Base-by-base conservation (phyloP, 78 protist genomes). In the Dictyostelium citrinum region DNA sequence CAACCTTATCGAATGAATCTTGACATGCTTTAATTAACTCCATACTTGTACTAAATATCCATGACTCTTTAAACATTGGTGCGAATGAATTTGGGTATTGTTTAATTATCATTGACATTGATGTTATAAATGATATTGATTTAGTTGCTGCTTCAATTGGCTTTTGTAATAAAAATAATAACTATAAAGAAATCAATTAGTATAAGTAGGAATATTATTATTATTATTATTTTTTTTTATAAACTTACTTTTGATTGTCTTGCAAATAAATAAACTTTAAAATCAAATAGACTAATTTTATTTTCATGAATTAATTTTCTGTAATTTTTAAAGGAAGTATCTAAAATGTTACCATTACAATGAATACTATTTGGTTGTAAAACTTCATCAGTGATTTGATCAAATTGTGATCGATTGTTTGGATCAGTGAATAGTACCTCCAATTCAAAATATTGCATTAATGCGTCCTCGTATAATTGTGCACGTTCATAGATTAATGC, bases 401-500 rank as follows among this genome's bases (percentile, higher is more conserved):
- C 93, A 46, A 88, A 88, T 22, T 61, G 64, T 14, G 78, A 29
- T 24, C 68, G 78, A 45, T 80, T 74, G 8, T 29, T 35, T 17
- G 41, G 41, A 31, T 90, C 95, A 2, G 61, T 5, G 61, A 90
- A 90, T 5, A 82, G 67, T 1, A 81, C 90, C 29, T 90, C 95
- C 35, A 90, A 77, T 33, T 90, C 91, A 31, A 76, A 51, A 45
- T 90, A 90, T 55, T 90, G 95, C 82, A 90, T 72, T 6, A 90
- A n/a, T 5, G 95, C 95, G 58, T 81, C 90, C 31, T 90, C 91
- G 17, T 81, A 82, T 43, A 90, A 58, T 31, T 78, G 90, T 27
- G 95, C 95, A 12, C 95, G 76, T 31, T 90, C 95, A 33, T 90
- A 90, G 9, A 82, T 90, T 24, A 90, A 33, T 0, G 95, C 95